phyloP scores from a whole-genome alignment of 768 basidiomycete genomes.

The Plicaturopsis crispa region DNA sequence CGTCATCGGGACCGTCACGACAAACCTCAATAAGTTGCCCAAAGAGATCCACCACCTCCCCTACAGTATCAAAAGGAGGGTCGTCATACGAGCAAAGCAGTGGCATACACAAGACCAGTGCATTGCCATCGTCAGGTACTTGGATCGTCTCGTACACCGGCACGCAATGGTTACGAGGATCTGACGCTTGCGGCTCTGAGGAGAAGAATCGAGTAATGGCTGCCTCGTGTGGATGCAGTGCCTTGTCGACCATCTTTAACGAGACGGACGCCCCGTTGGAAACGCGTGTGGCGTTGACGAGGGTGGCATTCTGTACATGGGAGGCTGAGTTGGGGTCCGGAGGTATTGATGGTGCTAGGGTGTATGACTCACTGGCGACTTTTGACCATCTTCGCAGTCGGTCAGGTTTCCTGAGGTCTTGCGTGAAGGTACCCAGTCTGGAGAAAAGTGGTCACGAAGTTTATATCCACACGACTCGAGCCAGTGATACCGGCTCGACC shows the following conservation, averaged over 20 bases:
- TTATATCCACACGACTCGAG: too few species aligned
- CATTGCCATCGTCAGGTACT: slow-evolving; percentile 4
- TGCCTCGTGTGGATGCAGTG: background rate
- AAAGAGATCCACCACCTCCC: slow-evolving; percentile 9
- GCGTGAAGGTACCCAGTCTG: too few species aligned
- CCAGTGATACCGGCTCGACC: too few species aligned
- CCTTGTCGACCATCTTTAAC: slow-evolving; percentile 7
- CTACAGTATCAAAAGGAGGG: slow-evolving; percentile 7
- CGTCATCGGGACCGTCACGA: background rate
- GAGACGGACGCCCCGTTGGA: slow-evolving; percentile 1
- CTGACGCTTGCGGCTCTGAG: background rate
- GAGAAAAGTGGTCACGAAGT: too few species aligned
- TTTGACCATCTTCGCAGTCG: too few species aligned
- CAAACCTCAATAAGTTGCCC: slow-evolving; percentile 10
- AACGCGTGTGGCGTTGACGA: slow-evolving; percentile 4
- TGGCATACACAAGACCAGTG: slow-evolving; percentile 11
- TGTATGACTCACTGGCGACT: too few species aligned
- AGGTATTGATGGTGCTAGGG: too few species aligned
- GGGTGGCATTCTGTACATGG: background rate
- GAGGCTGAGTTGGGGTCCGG: too few species aligned
- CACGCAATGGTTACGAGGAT: slow-evolving; percentile 10
- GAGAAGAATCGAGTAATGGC: slow-evolving; percentile 6
- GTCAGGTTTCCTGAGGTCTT: too few species aligned
- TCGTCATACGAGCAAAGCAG: slow-evolving; percentile 5
- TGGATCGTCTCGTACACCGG: slow-evolving; percentile 9